Base-by-base conservation (phyloP, 257 asterid species). In the Gentiana dahurica region DNA sequence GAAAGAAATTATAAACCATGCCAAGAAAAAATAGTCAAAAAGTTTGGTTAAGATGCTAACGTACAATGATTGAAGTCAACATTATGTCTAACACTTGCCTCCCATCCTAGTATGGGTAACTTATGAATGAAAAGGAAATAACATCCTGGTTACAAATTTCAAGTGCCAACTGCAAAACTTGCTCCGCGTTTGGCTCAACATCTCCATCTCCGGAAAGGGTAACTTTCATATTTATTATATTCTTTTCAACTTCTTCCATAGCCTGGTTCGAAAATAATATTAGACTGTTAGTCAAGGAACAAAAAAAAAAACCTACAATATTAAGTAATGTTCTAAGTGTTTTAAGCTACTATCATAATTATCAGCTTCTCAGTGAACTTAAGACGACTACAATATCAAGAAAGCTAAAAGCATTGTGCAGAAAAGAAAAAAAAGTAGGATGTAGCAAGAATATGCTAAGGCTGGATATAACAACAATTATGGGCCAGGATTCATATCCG, bases 201-300 rank as follows among this genome's bases (percentile, higher is more conserved):
- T 92, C 98, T 53, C 97, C 91, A 64, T 92, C 97, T 68, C 97
- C 99, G 34, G 79, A 75, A 65, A 92, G 77, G 95, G 88, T 88
- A 63, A 75, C 74, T 80, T 75, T 83, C 94, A 92, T 83, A 38
- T 88, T n/a, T 75, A 67, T 65, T 47, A 88, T 74, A 75, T 92
- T 92, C 81, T 87, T 92, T 81, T 92, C 98, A 66, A 86, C 98
- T 72, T 92, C 98, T 79, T 92, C 97, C 80, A 92, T 71, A 56
- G 95, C 95, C 98, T 92, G 72, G 48, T 57, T 48, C 46, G 54
- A 43, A 69, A 61, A 36, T 39, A 65, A 59, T 59, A 52, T 49
- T 47, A 57, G 49, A 57, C 37, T 37, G 71, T 60, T 41, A 49
- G 9, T 33, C 6, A 62, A 39, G 24, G n/a, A 43, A 54, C 2